Base-by-base conservation (phyloP, 2,329 filamentous ascomycete genomes). In the Fusarium penzigii region DNA sequence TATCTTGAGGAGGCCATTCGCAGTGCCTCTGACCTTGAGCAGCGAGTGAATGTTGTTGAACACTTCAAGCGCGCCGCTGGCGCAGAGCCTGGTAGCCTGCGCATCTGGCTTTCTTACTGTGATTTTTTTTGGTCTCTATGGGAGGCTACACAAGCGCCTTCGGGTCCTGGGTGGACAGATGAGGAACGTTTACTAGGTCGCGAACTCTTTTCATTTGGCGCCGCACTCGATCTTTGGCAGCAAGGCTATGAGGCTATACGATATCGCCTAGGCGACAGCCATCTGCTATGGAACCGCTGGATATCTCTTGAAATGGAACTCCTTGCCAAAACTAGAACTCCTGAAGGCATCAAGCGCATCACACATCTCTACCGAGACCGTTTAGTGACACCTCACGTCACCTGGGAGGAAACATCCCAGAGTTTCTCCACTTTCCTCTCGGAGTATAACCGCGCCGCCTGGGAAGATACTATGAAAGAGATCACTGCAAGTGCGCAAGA, bases 211-310 rank as follows among this genome's bases (percentile, higher is more conserved):
- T 83, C 83, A 7, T 81, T 87, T 56, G 83, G 87, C 34, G 73
- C 81, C 43, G 82, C 89, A 42, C 73, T 90, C 48, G 81, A 83
- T 48, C 79, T 90, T 2, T 90, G 90, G 81, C 83, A 86, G 66
- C 80, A 89, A 63, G 90, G 84, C 36, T 85, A 89, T 60, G 80
- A 86, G 55, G 82, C 84, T 40, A 89, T 89, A 48, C 84, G 86
- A 66, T 90, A 87, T 70, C 87, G 89, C 55, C 75, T 94, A 52
- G 83, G 83, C 65, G 88, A 92, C 68, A 93, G 90, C 65, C 86
- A 92, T 66, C 72, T 85, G 51, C 79, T 94, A 11, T 95, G 90
- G 90, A 83, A 92, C 66, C 84, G 86, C 58, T 93, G 89, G 80
- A 78, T 90, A 41, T 83, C 86, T 48, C 80, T 91, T 43, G 80